Evolutionary conservation across 768 basidiomycete species (phyloP).

Genomic region (Hygrocybe punicea): DNA sequence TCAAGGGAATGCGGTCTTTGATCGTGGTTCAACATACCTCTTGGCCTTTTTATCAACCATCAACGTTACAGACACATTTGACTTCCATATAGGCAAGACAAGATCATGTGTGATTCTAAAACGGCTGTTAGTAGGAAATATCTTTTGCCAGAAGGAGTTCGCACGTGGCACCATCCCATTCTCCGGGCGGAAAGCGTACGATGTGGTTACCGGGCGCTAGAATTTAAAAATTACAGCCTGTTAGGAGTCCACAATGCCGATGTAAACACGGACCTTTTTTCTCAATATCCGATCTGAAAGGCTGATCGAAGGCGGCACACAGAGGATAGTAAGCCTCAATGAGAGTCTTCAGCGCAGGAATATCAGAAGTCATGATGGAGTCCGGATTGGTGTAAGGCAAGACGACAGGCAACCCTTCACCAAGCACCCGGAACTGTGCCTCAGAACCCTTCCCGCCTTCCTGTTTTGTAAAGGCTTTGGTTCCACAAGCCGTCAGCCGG

Average conservation of each 20-base stretch:
- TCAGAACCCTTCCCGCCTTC: conserved; percentile 63
- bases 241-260: background rate
- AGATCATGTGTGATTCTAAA: conserved; percentile 74
- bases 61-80: conserved; percentile 76
- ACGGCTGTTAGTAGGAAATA: conserved; percentile 11
- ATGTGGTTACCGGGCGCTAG: conserved; percentile 71
- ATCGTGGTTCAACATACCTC: conserved; percentile 49
- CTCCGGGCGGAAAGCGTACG: conserved; percentile 59
- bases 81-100: conserved; percentile 94
- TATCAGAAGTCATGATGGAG: conserved; percentile 56
- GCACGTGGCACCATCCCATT: conserved; percentile 52
- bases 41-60: conserved; percentile 98
- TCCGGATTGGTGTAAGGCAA: conserved; percentile 73
- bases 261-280: conserved; percentile 47
- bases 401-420: conserved; percentile 80
- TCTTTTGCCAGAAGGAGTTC: conserved; percentile 17
- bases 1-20: background rate
- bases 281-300: conserved; percentile 54
- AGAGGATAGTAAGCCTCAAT: conserved; percentile 80
- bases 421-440: conserved; percentile 70
- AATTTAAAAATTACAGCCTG: background rate
- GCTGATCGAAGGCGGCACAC: conserved; percentile 56
- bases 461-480: conserved; percentile 89
- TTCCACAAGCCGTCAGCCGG: conserved; percentile 88
- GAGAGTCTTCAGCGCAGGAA: conserved; percentile 59